Evolutionary conservation across 495 filamentous ascomycete genomes (phyloP).

Genomic region (Hypoxylon fragiforme): DNA sequence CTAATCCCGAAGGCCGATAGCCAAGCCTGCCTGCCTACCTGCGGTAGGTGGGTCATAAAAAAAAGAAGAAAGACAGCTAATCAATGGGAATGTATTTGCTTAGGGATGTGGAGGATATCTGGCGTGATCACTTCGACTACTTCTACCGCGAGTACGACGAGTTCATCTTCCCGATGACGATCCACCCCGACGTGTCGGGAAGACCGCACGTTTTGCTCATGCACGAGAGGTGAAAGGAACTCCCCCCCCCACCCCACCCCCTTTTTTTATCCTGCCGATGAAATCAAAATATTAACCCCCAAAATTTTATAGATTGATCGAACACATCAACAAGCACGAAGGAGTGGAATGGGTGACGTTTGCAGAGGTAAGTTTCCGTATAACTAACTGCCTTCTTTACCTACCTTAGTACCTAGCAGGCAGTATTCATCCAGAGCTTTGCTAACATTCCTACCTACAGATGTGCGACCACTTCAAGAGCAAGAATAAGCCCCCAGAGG

Average conservation of each 20-base stretch:
- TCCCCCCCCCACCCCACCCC: too few relatives aligned
- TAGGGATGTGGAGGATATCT: conserved; percentile 58
- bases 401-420: too few relatives aligned
- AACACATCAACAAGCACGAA: conserved; percentile 72
- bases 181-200: conserved; percentile 64
- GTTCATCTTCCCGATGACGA: conserved; percentile 64
- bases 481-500: conserved; percentile 66
- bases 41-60: too few relatives aligned
- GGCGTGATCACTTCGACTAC: conserved; percentile 63
- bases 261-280: not conserved
- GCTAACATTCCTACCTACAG: conserved; percentile 31
- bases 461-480: conserved; percentile 62
- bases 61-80: conserved; percentile 3
- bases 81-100: too few relatives aligned
- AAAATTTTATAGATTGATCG: conserved; percentile 54
- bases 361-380: conserved; percentile 57
- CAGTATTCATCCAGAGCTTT: not conserved
- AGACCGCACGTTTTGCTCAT: conserved; percentile 61
- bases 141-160: conserved; percentile 64
- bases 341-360: conserved; percentile 77
- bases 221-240: conserved; percentile 48
- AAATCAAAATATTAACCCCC: too few relatives aligned
- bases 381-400: too few relatives aligned
- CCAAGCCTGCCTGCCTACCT: too few relatives aligned
- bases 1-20: too few relatives aligned